Conservation (phyloP, 805 yeast genomes). For the Wickerhamiella siamensis region DNA sequence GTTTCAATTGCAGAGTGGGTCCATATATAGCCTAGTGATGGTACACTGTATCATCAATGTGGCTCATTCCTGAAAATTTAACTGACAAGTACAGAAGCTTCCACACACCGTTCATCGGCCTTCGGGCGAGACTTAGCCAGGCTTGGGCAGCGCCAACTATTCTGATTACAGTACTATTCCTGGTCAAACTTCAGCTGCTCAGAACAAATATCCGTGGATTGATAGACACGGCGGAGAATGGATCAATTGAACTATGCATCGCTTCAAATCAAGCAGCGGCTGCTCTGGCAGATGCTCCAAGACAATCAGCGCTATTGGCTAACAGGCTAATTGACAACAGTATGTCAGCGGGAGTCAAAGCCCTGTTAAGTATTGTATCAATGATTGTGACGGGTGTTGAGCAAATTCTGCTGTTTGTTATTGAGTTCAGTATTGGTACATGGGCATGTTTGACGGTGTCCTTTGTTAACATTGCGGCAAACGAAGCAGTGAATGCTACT, state of each 20-base stretch:
- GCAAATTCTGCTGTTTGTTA: slow-evolving; percentile 42
- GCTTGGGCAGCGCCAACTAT: slow-evolving; percentile 45
- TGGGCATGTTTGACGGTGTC: slow-evolving; percentile 70
- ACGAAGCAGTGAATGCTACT: slow-evolving; percentile 60
- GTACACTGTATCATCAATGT: too few species aligned
- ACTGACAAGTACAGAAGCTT: neutral
- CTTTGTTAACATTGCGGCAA: slow-evolving; percentile 56
- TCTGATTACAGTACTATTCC: slow-evolving; percentile 37
- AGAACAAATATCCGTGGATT: slow-evolving; percentile 32
- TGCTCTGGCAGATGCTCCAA: slow-evolving; percentile 36
- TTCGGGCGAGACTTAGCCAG: slow-evolving; percentile 24
- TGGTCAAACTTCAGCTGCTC: slow-evolving; percentile 49
- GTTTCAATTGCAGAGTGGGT: too few species aligned
- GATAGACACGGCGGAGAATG: slow-evolving; percentile 28
- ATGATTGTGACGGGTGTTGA: slow-evolving; percentile 43
- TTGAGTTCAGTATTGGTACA: slow-evolving; percentile 72
- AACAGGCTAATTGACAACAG: slow-evolving; percentile 38
- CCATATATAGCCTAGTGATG: too few species aligned
- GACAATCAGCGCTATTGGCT: slow-evolving; percentile 40
- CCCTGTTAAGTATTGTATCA: slow-evolving; percentile 31
- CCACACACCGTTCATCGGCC: slow-evolving; percentile 19
- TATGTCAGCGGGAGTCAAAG: slow-evolving; percentile 35
- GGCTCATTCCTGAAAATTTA: too few species aligned
- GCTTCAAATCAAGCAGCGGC: slow-evolving; percentile 30
- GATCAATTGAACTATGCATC: slow-evolving; percentile 34